Evolutionary conservation across 345 rosid genomes (phyloP), one percentile per base, ranked within the genome.

Genomic region (Adansonia digitata): DNA sequence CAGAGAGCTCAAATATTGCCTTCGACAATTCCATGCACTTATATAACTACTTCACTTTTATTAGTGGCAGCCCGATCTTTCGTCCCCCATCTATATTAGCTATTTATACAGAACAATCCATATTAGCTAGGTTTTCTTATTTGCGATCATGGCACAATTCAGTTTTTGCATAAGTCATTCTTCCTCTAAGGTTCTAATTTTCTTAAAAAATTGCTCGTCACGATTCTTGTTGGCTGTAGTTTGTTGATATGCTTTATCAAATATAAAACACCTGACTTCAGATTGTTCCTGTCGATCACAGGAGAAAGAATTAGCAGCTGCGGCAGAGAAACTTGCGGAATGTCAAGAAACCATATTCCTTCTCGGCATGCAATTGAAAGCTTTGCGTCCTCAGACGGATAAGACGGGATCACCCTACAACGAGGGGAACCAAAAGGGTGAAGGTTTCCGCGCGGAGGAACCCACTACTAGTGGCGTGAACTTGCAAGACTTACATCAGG

Each of bases 301-400:
- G 98, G 97, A 93, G 73, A 85, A 74, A 74, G 97, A 96, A 51
- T 68, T 96, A 74, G 84, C 91, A 20, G 91, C 97, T 60, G 98
- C 99, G 1, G 92, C 97, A 42, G 98, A 90, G 84, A 96, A 90
- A 84, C 86, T 96, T 73, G 93, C 94, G 0, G 97, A 96, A 85
- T 96, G 99, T 82, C 99, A 96, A 74, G 92, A 92, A 81, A 93
- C 99, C 7, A 96, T 96, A 85, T 83, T 91, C 81, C 91, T 96
- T 79, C 92, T 96, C 0, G 98, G 98, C 68, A 93, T 86, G 84
- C 98, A 96, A 84, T 80, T 96, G 75, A 86, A 93, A 20, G 79
- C 93, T 27, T 75, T 96, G 62, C 88, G 82, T 43, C 98, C 97
- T 74, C 97, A 83, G 71, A 62, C 92, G 37, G 93, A 89, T 48